These are phyloP conservation scores for Thalassiosira sp. DNA, from an alignment of 352 stramenopile species.

Conservation along the genomic window DNA sequence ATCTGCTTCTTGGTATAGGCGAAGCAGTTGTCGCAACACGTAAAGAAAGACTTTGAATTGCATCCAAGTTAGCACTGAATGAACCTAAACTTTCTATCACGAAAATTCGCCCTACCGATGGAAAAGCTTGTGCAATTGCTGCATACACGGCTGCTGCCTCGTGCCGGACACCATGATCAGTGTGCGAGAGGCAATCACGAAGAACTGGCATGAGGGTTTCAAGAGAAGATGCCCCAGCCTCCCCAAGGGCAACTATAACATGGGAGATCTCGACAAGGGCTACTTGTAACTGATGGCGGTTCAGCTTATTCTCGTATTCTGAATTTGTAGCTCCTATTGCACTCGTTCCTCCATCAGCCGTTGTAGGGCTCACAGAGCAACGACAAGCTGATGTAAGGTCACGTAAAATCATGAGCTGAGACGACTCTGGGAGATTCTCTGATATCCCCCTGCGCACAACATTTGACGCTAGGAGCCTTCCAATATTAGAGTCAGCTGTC, in stretches of 20 bases:
- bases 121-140: conserved; percentile 70
- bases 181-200: conserved; percentile 62
- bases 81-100: conserved; percentile 55
- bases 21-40: conserved; percentile 17
- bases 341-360: conserved; percentile 30
- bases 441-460: conserved; percentile 75
- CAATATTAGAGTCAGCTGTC: conserved; percentile 57
- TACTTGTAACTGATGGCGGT: conserved; percentile 80
- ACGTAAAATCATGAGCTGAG: conserved; percentile 69
- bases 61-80: conserved; percentile 55
- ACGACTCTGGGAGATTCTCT: conserved; percentile 70
- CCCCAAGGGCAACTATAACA: conserved; percentile 70
- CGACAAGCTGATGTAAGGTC: conserved; percentile 47
- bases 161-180: conserved; percentile 77
- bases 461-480: conserved; percentile 46
- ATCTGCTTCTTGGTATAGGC: conserved; percentile 37
- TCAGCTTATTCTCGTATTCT: conserved; percentile 43
- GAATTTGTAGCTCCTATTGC: conserved; percentile 12
- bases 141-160: conserved; percentile 76
- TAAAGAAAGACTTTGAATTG: conserved; percentile 48
- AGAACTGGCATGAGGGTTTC: conserved; percentile 69
- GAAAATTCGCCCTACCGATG: conserved; percentile 61
- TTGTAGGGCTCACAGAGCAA: conserved; percentile 31
- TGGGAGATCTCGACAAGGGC: conserved; percentile 83
- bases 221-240: conserved; percentile 66